Evolutionary conservation across 768 basidiomycete genomes (phyloP), one percentile per base, ranked within the genome.

Genomic region (Mycena capillaripes): DNA sequence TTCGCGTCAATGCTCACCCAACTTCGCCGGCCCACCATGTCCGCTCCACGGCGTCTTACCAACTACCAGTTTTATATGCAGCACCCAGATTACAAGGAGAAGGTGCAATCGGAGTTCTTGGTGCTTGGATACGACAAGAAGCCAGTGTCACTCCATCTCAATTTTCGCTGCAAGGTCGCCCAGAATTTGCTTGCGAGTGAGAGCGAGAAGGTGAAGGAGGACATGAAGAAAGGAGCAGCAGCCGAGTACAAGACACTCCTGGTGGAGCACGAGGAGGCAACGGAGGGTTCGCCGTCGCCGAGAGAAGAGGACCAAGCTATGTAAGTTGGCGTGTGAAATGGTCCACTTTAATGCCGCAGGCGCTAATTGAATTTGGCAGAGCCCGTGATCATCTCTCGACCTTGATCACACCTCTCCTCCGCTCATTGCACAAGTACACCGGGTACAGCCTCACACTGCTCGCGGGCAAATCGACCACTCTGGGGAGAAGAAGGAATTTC

Each of bases 61-160:
- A 61, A 70, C 25, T 34, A 36, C 52, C 69, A 70, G 23, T 70
- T 36, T 48, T 70, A 70, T 42, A 70, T 70, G 69, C 25, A 55
- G 19, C 69, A 70, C 34, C 9, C 11, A 4, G 40, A 56, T 16
- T 36, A 38, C 61, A 63, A 55, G 19, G 44, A 23, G 5, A 53
- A 56, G 25, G 46, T 70, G 40, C 40, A 42, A 19, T 7, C 8
- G 12, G 40, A 42, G 17, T 42, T 42, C 16, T 9, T 42, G 8
- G 12, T 4, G 10, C 17, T 11, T 11, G 40, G 40, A 14, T 42
- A 42, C 17, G 40, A 4, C 9, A 16, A 11, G 40, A 4, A 4
- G 40, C 40, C 40, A 4, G 12, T 4, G 40, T 14, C 10, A 17
- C 40, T 14, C 9, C 40, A 42, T 4, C 8, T 42, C 10, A 42